A percentile compares a stretch with the other conserved stretches of the same genome.
phyloP scores from a whole-genome alignment of 2,329 filamentous ascomycete genomes.

The Ophiostoma sp. region DNA sequence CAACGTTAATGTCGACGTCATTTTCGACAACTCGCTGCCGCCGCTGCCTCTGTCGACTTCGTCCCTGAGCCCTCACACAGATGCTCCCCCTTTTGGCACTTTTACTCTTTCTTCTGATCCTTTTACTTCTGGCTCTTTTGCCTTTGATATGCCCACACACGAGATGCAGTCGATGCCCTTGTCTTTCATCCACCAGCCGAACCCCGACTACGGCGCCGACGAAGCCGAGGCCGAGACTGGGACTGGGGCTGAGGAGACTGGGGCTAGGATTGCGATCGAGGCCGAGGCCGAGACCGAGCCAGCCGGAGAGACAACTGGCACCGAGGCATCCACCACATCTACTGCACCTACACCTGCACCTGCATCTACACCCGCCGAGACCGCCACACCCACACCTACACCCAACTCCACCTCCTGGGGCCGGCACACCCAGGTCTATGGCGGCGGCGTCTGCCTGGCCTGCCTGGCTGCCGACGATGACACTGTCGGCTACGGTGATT shows the following conservation, averaged over 20 bases:
- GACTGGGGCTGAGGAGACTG: not conserved
- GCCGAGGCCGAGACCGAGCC: not conserved
- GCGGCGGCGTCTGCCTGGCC: constrained; percentile 53
- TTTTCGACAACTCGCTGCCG: constrained; percentile 10
- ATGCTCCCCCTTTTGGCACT: not conserved
- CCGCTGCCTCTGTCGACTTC: constrained; percentile 18
- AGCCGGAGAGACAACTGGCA: not conserved
- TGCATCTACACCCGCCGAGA: not conserved
- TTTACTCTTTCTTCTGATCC: no score
- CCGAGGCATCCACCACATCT: not conserved
- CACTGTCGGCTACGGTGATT: constrained; percentile 51
- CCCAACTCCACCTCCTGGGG: constrained; percentile 42
- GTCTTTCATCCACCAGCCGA: constrained; percentile 46
- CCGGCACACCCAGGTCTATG: constrained; percentile 55
- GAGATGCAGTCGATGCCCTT: constrained; percentile 31
- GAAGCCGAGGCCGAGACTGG: not conserved
- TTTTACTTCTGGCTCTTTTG: no score
- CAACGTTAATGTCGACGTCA: not conserved
- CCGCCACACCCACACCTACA: constrained; percentile 30
- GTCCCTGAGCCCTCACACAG: not conserved
- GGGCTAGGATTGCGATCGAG: no score
- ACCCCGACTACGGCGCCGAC: constrained; percentile 41
- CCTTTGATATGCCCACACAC: not conserved
- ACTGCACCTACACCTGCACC: not conserved
- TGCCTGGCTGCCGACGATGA: constrained; percentile 48